Percentiles rank a stretch among this genome's conserved stretches.
These are phyloP conservation scores for Isabelozyma heimii DNA, from an alignment of 805 yeast species.

Conservation along the genomic window DNA sequence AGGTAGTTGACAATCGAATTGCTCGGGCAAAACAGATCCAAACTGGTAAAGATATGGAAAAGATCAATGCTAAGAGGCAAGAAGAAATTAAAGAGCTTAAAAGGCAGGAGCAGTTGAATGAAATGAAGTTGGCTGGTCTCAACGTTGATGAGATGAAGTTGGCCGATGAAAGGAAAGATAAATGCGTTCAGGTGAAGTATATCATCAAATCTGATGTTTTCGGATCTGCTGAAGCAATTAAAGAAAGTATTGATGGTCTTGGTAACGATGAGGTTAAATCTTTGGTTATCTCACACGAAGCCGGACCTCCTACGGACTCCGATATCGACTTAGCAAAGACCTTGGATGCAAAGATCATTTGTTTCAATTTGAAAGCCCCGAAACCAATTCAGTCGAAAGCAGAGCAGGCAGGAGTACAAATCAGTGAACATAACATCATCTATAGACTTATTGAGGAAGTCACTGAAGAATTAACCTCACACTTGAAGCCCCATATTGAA, in stretches of 20 bases:
- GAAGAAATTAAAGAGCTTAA: conserved; percentile 52
- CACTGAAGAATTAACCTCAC: conserved; percentile 55
- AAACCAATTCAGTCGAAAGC: conserved; percentile 63
- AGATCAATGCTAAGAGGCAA: conserved; percentile 65
- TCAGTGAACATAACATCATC: conserved; percentile 73
- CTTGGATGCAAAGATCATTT: conserved; percentile 62
- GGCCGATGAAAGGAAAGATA: conserved; percentile 19
- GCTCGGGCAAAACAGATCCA: conserved; percentile 50
- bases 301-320: conserved; percentile 65
- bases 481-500: conserved; percentile 65
- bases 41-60: conserved; percentile 64
- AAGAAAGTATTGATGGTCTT: conserved; percentile 73
- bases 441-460: conserved; percentile 87
- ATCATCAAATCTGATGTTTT: conserved; percentile 88
- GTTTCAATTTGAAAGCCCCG: conserved; percentile 74
- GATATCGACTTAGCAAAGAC: conserved; percentile 41
- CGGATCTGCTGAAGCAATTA: conserved; percentile 93
- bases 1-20: conserved; percentile 64
- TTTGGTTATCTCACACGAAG: conserved; percentile 67
- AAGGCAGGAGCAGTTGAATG: conserved; percentile 52
- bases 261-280: conserved; percentile 85
- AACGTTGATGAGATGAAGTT: conserved; percentile 45
- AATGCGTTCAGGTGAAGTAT: conserved; percentile 44
- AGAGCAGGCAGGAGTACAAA: conserved; percentile 49
- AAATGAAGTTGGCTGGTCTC: conserved; percentile 61